Conservation (phyloP, 192 early-diverging fungal species). For the Geosiphon pyriformis region DNA sequence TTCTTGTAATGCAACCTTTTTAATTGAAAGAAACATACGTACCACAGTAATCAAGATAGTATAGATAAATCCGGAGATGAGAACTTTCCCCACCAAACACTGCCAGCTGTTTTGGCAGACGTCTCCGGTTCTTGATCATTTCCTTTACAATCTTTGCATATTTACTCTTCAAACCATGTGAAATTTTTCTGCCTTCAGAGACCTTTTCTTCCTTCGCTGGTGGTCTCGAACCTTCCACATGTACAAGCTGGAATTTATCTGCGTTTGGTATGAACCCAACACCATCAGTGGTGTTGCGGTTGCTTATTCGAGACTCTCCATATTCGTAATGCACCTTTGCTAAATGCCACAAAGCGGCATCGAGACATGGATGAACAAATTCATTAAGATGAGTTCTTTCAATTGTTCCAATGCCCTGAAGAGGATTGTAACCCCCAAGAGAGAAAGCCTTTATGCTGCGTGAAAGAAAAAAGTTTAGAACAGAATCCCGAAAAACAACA, state of each 20-base stretch:
- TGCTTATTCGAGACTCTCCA: conserved; percentile 18
- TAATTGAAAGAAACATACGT: conserved; percentile 23
- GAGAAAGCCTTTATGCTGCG: conserved; percentile 27
- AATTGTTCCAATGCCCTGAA: conserved; percentile 14
- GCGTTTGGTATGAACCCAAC: conserved; percentile 21
- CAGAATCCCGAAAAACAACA: conserved; percentile 20
- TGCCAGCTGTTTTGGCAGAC: conserved; percentile 19
- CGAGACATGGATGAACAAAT: conserved; percentile 25
- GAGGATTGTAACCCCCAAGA: conserved; percentile 18
- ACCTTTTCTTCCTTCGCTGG: conserved; percentile 23
- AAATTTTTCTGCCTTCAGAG: conserved; percentile 19
- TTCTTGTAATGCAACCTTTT: conserved; percentile 23
- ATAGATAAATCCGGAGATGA: conserved; percentile 23
- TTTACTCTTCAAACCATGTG: conserved; percentile 26
- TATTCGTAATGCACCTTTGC: conserved; percentile 25
- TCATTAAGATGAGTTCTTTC: conserved; percentile 25
- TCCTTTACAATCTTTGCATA: conserved; percentile 26
- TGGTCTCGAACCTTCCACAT: conserved; percentile 28
- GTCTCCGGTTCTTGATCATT: conserved; percentile 24
- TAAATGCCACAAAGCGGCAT: conserved; percentile 26
- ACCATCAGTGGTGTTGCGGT: conserved; percentile 13
- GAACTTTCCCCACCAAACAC: conserved; percentile 27
- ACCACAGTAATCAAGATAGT: conserved; percentile 30
- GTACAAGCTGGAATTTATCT: conserved; percentile 25
- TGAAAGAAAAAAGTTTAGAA: conserved; percentile 24